These are phyloP conservation scores for Saposhnikovia divaricata DNA, from an alignment of 129 eudicot genomes.

Conservation along the genomic window DNA sequence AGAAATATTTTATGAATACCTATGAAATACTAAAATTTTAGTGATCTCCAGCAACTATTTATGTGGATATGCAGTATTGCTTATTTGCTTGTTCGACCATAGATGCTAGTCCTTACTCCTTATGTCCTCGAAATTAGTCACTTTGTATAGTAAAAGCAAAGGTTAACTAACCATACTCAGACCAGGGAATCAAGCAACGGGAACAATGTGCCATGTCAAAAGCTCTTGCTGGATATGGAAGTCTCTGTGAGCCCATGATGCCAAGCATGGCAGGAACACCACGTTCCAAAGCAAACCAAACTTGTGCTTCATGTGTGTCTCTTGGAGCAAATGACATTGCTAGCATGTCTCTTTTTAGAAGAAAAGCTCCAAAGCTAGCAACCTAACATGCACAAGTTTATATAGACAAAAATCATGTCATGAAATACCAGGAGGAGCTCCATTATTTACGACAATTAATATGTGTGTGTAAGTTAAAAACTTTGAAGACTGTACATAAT, in stretches of 20 bases:
- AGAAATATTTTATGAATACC: background rate
- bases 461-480: too few relatives aligned
- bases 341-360: conserved; percentile 74
- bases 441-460: background rate
- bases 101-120: background rate
- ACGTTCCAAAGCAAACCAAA: conserved; percentile 90
- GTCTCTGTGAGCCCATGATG: conserved; percentile 74
- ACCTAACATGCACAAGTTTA: conserved; percentile 28
- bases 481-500: too few relatives aligned
- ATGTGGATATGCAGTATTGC: background rate
- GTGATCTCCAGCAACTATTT: background rate
- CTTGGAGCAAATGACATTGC: conserved; percentile 99
- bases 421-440: background rate
- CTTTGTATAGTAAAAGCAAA: background rate
- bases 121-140: background rate
- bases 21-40: background rate
- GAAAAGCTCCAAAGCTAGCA: conserved; percentile 97
- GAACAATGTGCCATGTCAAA: conserved; percentile 99
- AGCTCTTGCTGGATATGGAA: conserved; percentile 90
- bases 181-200: conserved; percentile 96
- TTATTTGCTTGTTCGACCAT: background rate
- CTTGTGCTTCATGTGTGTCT: conserved; percentile 99
- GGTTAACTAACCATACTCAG: conserved; percentile 35
- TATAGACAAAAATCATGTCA: background rate
- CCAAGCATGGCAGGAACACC: conserved; percentile 98